phyloP scores from a whole-genome alignment of 352 stramenopile species.

The Stramenopiles sp. region DNA sequence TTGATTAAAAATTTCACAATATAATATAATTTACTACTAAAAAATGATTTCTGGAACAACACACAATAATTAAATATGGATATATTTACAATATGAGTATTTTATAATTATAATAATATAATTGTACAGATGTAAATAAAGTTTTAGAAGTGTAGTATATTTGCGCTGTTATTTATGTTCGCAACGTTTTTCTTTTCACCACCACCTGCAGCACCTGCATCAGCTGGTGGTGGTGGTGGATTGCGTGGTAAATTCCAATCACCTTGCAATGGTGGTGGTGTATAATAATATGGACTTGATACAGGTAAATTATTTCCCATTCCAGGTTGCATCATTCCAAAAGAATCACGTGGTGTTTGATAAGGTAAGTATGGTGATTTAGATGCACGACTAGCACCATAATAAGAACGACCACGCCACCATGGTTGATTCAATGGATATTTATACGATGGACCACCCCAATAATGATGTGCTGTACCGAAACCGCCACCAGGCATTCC shows the following conservation, averaged over 20 bases:
- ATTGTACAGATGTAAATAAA: too few species aligned
- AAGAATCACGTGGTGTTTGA: background rate
- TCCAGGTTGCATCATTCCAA: background rate
- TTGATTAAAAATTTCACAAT: too few species aligned
- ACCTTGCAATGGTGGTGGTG: background rate
- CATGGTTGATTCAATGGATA: slow-evolving; percentile 7
- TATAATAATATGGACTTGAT: slow-evolving; percentile 4
- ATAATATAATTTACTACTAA: too few species aligned
- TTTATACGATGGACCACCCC: background rate
- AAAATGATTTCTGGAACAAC: too few species aligned
- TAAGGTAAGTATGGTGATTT: slow-evolving; percentile 2
- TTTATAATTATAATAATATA: too few species aligned
- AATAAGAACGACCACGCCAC: background rate
- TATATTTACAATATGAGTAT: too few species aligned
- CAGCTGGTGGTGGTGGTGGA: background rate
- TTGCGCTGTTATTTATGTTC: too few species aligned
- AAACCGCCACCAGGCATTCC: slow-evolving; percentile 1
- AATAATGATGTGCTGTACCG: slow-evolving; percentile 3
- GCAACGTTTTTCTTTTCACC: too few species aligned
- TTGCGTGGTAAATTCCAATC: slow-evolving; percentile 5
- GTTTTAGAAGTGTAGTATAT: too few species aligned
- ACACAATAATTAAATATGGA: too few species aligned
- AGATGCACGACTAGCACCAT: background rate
- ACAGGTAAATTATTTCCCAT: slow-evolving; percentile 7
- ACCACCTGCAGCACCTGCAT: background rate